These are phyloP conservation scores for Leccinellum rugosiceps DNA, from an alignment of 768 basidiomycete species.

Conservation along the genomic window DNA sequence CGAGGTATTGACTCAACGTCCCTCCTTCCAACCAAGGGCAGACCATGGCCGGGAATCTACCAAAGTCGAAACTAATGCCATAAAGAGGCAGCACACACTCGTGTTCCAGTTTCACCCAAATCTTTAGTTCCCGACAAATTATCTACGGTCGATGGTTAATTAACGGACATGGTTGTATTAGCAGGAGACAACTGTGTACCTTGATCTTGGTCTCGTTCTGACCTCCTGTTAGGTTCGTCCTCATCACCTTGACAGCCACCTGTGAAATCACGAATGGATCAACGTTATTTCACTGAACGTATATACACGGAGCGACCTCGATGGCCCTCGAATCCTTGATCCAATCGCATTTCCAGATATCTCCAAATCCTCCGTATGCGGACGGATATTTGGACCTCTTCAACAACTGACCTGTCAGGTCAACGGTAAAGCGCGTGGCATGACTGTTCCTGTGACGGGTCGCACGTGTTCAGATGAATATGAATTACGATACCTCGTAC, in stretches of 20 bases:
- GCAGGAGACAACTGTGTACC: neutral
- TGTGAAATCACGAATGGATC: neutral
- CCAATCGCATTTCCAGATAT: constrained; percentile 26
- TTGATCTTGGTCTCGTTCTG: constrained; percentile 11
- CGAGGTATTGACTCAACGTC: constrained; percentile 23
- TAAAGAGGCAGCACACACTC: constrained; percentile 27
- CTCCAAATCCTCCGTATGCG: constrained; percentile 21
- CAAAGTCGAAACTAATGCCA: constrained; percentile 30
- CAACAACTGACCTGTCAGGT: constrained; percentile 13
- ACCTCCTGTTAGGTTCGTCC: constrained; percentile 13
- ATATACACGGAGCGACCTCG: constrained; percentile 14
- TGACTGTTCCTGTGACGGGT: neutral
- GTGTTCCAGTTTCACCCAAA: constrained; percentile 30
- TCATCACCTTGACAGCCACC: constrained; percentile 28
- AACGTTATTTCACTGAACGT: neutral
- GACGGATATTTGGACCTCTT: constrained; percentile 19
- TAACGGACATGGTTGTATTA: neutral
- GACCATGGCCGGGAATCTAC: constrained; percentile 31
- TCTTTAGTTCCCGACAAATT: constrained; percentile 15
- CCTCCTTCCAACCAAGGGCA: constrained; percentile 35
- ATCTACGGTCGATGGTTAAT: neutral
- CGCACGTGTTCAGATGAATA: neutral
- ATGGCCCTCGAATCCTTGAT: constrained; percentile 13
- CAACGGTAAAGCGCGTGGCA: constrained; percentile 1
- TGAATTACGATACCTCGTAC: constrained; percentile 4